These are phyloP conservation scores for Tilletia horrida DNA, from an alignment of 1,284 basidiomycete genomes.

Conservation along the genomic window DNA sequence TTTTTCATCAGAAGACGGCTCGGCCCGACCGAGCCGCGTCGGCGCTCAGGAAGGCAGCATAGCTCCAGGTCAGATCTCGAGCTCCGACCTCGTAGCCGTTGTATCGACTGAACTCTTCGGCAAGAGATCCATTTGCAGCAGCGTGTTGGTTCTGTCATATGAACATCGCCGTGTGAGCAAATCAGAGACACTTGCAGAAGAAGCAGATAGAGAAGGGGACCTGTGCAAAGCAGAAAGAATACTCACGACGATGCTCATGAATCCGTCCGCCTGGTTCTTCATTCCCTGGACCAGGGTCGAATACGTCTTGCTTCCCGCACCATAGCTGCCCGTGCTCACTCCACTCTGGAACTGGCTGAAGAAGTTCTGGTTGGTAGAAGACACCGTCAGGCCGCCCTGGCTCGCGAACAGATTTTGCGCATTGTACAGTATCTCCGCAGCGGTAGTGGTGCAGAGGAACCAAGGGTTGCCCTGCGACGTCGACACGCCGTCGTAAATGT, in stretches of 20 bases:
- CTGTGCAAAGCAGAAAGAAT: not conserved
- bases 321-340: conserved; percentile 26
- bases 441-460: conserved; percentile 39
- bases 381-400: conserved; percentile 27
- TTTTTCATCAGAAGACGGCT: conserved; percentile 21
- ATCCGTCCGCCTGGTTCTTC: conserved; percentile 32
- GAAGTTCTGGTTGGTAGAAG: conserved; percentile 30
- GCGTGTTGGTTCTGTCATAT: conserved; percentile 22
- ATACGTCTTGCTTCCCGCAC: conserved; percentile 23
- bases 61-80: conserved; percentile 42
- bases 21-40: conserved; percentile 21
- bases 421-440: conserved; percentile 37
- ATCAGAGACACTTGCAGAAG: not conserved
- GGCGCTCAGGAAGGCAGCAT: conserved; percentile 33
- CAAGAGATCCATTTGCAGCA: conserved; percentile 34
- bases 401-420: conserved; percentile 25
- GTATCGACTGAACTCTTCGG: conserved; percentile 36
- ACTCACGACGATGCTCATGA: conserved; percentile 32
- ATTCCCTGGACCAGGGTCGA: conserved; percentile 28
- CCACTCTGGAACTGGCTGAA: conserved; percentile 32
- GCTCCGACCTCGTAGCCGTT: conserved; percentile 38
- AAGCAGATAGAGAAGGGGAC: not conserved
- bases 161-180: no score
- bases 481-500: conserved; percentile 32
- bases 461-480: conserved; percentile 38